phyloP scores from a whole-genome alignment of 169 alveolate species.

The Eimeria acervulina region DNA sequence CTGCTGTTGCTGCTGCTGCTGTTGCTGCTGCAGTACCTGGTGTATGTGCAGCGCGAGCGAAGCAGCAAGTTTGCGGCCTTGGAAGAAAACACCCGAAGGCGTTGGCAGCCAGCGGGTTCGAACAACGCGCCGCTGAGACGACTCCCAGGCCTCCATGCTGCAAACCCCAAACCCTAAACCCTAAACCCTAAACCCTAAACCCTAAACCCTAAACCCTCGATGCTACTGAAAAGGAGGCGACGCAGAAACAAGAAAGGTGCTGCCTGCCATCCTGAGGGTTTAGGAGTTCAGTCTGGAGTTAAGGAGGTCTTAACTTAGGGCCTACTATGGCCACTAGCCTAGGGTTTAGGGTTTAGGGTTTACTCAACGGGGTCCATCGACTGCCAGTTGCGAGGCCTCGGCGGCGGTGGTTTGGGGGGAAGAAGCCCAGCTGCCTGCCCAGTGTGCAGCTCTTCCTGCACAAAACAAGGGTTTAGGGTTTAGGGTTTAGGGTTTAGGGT shows the following conservation, averaged over 20 bases:
- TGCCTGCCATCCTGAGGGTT: background rate
- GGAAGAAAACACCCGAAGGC: conserved; percentile 43
- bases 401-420: conserved; percentile 55
- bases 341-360: conserved; percentile 51
- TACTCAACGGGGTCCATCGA: conserved; percentile 53
- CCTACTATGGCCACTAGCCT: background rate
- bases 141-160: conserved; percentile 83
- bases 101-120: conserved; percentile 70
- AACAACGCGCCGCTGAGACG: conserved; percentile 71
- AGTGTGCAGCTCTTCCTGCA: conserved; percentile 9
- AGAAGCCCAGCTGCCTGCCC: conserved; percentile 29
- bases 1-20: conserved; percentile 45
- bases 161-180: conserved; percentile 28
- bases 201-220: background rate
- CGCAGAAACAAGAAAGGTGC: background rate
- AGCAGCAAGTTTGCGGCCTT: conserved; percentile 77
- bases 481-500: conserved; percentile 53
- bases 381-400: conserved; percentile 33
- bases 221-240: background rate
- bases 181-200: background rate
- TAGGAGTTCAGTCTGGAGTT: background rate
- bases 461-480: background rate
- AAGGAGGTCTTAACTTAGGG: background rate
- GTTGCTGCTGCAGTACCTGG: conserved; percentile 69
- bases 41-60: conserved; percentile 75